Conservation (phyloP, 2,329 filamentous ascomycete species). For the Fusarium subglutinans region DNA sequence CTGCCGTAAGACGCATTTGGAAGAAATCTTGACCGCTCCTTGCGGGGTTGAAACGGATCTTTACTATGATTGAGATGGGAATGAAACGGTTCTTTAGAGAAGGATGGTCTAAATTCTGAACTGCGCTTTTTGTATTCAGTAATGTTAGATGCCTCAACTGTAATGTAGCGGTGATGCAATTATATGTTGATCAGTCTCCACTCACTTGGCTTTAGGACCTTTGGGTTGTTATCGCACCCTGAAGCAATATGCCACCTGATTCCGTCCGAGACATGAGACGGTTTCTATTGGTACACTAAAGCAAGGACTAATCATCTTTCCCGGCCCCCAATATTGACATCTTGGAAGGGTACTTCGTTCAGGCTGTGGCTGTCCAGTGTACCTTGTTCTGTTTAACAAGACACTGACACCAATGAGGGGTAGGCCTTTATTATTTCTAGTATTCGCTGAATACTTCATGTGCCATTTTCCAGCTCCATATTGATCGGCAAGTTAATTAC, state of each 20-base stretch:
- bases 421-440: neutral
- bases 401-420: neutral
- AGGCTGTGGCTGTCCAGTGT: neutral
- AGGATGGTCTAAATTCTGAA: no score
- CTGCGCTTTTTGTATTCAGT: no score
- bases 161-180: accelerated
- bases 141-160: no score
- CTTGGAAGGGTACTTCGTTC: neutral
- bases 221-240: neutral
- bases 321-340: neutral
- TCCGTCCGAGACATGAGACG: neutral
- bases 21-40: neutral
- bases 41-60: neutral
- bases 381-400: neutral
- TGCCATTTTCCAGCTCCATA: accelerated
- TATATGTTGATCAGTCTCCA: neutral
- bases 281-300: neutral
- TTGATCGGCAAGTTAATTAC: accelerated
- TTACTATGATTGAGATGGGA: neutral
- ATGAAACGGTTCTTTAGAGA: no score
- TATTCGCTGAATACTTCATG: accelerated
- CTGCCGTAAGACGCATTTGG: neutral
- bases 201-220: accelerated
- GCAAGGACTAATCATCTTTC: accelerated
- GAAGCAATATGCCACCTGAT: neutral